Base-by-base conservation (phyloP, 192 early-diverging fungal species). In the Entrophospora sp. region DNA sequence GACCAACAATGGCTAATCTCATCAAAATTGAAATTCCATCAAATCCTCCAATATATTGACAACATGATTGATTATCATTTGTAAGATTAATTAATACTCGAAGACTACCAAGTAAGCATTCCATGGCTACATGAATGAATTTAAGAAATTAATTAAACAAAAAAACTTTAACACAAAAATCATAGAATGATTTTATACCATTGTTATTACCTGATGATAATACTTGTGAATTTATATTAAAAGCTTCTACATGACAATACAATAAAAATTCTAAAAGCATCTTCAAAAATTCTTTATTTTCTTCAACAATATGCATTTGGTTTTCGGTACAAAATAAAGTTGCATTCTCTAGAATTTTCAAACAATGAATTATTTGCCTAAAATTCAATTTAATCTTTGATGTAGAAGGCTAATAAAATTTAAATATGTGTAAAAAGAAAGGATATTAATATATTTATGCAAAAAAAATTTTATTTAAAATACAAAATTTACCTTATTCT, bases 201-300 rank as follows among this genome's bases (percentile, higher is more conserved):
- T 30, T 28, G 40, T 30, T 40, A 5, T 34, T 57, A 55, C 43
- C 59, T 3, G 35, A 45, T 12, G 25, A 48, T 31, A 22, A 10
- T 38, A 18, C 25, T n/a, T 48, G 20, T 5, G 24, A 18, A 20
- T 38, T 44, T 7, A 27, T 36, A 20, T 8, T 42, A 27, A 24
- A 30, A 25, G 55, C 13, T 60, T 49, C 56, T 12, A 68, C 16
- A 35, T 68, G 67, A 68, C 42, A 68, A 49, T 61, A 68, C n/a
- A 68, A 25, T 12, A 68, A 28, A 9, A 68, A 68, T 28, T 68
- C 58, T 16, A 68, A 34, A n/a, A 68, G 25, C 57, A 45, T 32
- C 16, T 7, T 58, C 18, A 68, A 68, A 24, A 68, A 20, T 20
- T 60, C 53, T 36, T 46, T 32, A 13, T 64, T 31, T 3, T 38